These are phyloP conservation scores for Aspergillus asperescens DNA, from an alignment of 495 filamentous ascomycete species.

Conservation along the genomic window DNA sequence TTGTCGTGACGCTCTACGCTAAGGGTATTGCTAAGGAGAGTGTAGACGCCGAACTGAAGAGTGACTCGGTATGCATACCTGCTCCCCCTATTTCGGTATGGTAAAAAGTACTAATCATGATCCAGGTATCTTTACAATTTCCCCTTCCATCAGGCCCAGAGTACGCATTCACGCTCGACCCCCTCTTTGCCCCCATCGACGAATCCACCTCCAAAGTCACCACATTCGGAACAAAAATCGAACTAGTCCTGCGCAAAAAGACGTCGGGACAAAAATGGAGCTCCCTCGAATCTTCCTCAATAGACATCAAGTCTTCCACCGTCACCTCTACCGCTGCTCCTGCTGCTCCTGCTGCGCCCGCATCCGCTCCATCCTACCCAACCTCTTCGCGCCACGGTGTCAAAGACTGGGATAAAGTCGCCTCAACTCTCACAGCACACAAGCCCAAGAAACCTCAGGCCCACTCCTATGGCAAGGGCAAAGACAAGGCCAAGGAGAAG, in stretches of 20 bases:
- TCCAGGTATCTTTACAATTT: constrained; percentile 59
- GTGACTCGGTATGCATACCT: constrained; percentile 40
- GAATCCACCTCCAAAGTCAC: constrained; percentile 52
- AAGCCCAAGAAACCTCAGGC: constrained; percentile 20
- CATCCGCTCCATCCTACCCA: constrained; percentile 63
- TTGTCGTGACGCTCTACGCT: constrained; percentile 65
- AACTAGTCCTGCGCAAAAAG: constrained; percentile 68
- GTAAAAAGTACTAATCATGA: constrained; percentile 18
- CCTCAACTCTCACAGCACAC: constrained; percentile 49
- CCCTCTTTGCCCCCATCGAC: constrained; percentile 64
- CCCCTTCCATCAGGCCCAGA: constrained; percentile 54
- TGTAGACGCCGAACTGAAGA: constrained; percentile 52
- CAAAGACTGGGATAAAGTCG: constrained; percentile 90
- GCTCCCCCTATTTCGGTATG: neutral
- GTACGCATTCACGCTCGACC: constrained; percentile 64
- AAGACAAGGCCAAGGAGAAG: constrained; percentile 6
- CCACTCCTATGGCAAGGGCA: neutral
- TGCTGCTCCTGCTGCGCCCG: constrained; percentile 16
- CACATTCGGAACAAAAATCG: constrained; percentile 77
- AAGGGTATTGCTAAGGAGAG: constrained; percentile 66
- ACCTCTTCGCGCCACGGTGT: constrained; percentile 79
- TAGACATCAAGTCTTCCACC: constrained; percentile 24
- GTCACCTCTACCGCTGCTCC: constrained; percentile 8
- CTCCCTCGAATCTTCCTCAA: constrained; percentile 52
- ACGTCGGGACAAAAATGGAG: constrained; percentile 69